phyloP scores from a whole-genome alignment of 495 filamentous ascomycete genomes.

The Penicillium cinerascens region DNA sequence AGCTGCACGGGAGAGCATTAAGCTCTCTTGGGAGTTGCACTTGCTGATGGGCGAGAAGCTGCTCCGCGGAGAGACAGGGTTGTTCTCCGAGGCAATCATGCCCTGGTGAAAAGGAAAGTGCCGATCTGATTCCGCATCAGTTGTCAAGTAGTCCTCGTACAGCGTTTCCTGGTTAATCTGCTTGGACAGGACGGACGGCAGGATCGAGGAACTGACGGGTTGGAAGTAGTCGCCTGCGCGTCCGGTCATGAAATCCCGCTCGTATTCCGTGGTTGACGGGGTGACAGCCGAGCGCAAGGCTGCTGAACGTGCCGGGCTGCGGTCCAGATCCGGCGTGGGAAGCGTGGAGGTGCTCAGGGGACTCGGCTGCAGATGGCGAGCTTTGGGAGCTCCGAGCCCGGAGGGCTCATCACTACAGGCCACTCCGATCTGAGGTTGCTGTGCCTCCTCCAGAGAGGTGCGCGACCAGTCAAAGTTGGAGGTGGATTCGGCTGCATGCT shows the following conservation, averaged over 20 bases:
- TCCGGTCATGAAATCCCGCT: slow-evolving; percentile 22
- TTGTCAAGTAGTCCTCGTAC: slow-evolving; percentile 47
- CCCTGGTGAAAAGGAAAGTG: slow-evolving; percentile 42
- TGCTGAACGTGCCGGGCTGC: slow-evolving; percentile 36
- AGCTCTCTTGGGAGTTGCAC: slow-evolving; percentile 55
- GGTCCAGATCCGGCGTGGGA: slow-evolving; percentile 39
- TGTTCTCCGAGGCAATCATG: slow-evolving; percentile 36
- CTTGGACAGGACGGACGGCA: slow-evolving; percentile 29
- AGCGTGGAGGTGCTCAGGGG: slow-evolving; percentile 31
- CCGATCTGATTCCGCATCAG: slow-evolving; percentile 45
- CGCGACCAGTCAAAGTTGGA: slow-evolving; percentile 88
- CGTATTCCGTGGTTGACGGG: slow-evolving; percentile 32
- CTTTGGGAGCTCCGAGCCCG: slow-evolving; percentile 11
- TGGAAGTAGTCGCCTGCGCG: slow-evolving; percentile 36
- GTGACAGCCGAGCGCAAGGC: slow-evolving; percentile 33
- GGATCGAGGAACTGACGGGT: slow-evolving; percentile 30
- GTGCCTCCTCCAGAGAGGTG: slow-evolving; percentile 34
- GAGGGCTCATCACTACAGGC: slow-evolving; percentile 14
- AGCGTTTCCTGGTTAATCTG: slow-evolving; percentile 41
- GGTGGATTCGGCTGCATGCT: slow-evolving; percentile 83
- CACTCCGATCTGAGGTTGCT: slow-evolving; percentile 17
- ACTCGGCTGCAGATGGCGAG: slow-evolving; percentile 21
- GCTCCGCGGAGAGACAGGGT: slow-evolving; percentile 44
- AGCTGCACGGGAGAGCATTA: slow-evolving; percentile 46
- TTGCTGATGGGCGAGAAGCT: slow-evolving; percentile 57